phyloP scores from a whole-genome alignment of 2,329 filamentous ascomycete genomes.

The Epichloe gansuensis region DNA sequence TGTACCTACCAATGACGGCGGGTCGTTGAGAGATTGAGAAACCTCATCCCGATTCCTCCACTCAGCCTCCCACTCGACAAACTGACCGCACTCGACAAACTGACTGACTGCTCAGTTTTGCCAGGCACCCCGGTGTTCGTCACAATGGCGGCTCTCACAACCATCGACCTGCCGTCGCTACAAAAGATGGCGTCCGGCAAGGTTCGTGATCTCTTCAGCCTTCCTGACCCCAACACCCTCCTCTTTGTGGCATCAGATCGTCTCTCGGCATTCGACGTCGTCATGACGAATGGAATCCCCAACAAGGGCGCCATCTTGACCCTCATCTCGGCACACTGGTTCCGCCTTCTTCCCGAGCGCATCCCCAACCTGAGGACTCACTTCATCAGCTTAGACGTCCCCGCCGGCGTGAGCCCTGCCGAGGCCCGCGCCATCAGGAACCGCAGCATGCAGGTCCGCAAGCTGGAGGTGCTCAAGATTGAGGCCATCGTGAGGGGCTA shows the following conservation, averaged over 20 bases:
- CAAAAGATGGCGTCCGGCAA: constrained; percentile 40
- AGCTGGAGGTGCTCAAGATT: constrained; percentile 19
- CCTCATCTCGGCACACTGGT: constrained; percentile 38
- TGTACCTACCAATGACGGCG: too few species aligned
- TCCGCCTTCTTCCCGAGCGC: constrained; percentile 31
- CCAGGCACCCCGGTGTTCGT: neutral
- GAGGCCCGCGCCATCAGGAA: constrained; percentile 40
- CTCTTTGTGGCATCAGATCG: constrained; percentile 82
- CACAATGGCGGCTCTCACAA: constrained; percentile 14
- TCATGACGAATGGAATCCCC: constrained; percentile 58
- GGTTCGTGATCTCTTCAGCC: constrained; percentile 68
- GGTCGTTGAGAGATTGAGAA: too few species aligned
- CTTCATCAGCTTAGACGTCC: constrained; percentile 34
- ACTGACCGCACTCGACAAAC: too few species aligned
- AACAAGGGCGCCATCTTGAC: constrained; percentile 42
- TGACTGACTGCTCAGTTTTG: too few species aligned
- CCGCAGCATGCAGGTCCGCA: constrained; percentile 67
- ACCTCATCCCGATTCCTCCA: too few species aligned
- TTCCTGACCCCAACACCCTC: constrained; percentile 50
- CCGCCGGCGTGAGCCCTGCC: constrained; percentile 19
- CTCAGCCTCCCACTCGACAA: too few species aligned
- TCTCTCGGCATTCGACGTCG: constrained; percentile 90
- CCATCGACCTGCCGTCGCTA: constrained; percentile 20
- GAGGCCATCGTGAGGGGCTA: constrained; percentile 60
- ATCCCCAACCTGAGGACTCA: constrained; percentile 40